Percentiles rank a stretch among this genome's conserved stretches.
Conservation (phyloP, 345 rosid genomes). For the Euphorbia peplus region DNA sequence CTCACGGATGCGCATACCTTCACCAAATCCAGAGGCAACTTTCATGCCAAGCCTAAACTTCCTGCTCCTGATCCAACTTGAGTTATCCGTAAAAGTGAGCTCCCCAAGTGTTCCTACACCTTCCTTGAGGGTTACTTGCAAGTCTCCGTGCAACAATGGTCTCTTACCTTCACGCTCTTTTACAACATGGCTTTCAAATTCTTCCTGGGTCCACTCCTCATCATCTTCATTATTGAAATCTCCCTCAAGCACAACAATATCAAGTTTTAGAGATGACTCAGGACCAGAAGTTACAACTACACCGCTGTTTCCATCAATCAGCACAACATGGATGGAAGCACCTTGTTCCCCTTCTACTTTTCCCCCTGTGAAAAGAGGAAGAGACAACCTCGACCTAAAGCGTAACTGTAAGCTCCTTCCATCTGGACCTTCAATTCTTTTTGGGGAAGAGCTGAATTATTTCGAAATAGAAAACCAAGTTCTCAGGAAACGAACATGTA, state of each 20-base stretch:
- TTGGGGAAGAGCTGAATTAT: conserved; percentile 71
- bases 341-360: conserved; percentile 99
- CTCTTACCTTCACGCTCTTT: conserved; percentile 98
- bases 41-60: conserved; percentile 92
- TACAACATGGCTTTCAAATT: conserved; percentile 87
- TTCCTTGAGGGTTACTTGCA: conserved; percentile 88
- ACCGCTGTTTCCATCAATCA: conserved; percentile 64
- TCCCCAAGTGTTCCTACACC: conserved; percentile 96
- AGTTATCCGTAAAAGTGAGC: conserved; percentile 86
- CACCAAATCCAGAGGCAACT: conserved; percentile 70
- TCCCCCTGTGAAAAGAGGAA: conserved; percentile 97
- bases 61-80: conserved; percentile 98
- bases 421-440: conserved; percentile 84
- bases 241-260: conserved; percentile 92
- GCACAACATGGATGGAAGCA: conserved; percentile 80
- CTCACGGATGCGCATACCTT: conserved; percentile 80
- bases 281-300: conserved; percentile 75
- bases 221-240: conserved; percentile 91
- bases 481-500: background rate
- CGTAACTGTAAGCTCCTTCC: conserved; percentile 71
- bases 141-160: conserved; percentile 81
- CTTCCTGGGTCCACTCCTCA: conserved; percentile 88
- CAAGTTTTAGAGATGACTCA: conserved; percentile 74
- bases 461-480: background rate
- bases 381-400: conserved; percentile 86